Percentiles rank a stretch among this genome's conserved stretches.
phyloP scores from a whole-genome alignment of 331 rosid genomes.

The Arachis monticola region DNA sequence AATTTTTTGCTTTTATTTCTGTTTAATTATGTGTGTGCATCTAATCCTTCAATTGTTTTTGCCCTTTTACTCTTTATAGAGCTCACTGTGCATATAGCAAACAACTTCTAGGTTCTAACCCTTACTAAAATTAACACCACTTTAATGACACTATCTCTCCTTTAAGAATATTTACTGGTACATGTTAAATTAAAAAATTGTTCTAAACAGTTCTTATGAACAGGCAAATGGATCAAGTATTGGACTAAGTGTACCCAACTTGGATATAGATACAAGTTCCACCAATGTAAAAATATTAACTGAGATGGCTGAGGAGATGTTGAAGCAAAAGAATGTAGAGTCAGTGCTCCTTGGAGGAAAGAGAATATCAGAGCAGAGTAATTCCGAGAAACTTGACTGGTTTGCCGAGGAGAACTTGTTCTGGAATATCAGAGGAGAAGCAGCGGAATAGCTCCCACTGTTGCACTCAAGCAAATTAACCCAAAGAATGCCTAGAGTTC shows the following conservation, averaged over 20 bases:
- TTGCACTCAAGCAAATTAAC: constrained; percentile 96
- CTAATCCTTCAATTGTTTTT: constrained; percentile 8
- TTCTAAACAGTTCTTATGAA: constrained; percentile 27
- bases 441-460: constrained; percentile 99
- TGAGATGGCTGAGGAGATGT: constrained; percentile 84
- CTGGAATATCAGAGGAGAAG: constrained; percentile 98
- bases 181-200: background rate
- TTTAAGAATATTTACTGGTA: constrained; percentile 3
- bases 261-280: constrained; percentile 82
- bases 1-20: constrained; percentile 6
- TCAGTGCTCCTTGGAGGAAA: constrained; percentile 93
- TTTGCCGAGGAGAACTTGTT: constrained; percentile 88
- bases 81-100: too few relatives aligned
- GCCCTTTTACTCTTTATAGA: too few relatives aligned
- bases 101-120: too few relatives aligned
- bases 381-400: constrained; percentile 93
- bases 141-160: background rate
- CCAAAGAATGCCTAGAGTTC: constrained; percentile 45
- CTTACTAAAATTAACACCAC: background rate
- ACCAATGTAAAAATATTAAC: constrained; percentile 76
- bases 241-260: constrained; percentile 79
- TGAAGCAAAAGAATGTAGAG: constrained; percentile 95
- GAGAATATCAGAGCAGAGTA: constrained; percentile 82
- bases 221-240: constrained; percentile 87
- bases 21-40: constrained; percentile 14